Conservation (phyloP, 2,329 filamentous ascomycete genomes). For the Ophiostoma montium region DNA sequence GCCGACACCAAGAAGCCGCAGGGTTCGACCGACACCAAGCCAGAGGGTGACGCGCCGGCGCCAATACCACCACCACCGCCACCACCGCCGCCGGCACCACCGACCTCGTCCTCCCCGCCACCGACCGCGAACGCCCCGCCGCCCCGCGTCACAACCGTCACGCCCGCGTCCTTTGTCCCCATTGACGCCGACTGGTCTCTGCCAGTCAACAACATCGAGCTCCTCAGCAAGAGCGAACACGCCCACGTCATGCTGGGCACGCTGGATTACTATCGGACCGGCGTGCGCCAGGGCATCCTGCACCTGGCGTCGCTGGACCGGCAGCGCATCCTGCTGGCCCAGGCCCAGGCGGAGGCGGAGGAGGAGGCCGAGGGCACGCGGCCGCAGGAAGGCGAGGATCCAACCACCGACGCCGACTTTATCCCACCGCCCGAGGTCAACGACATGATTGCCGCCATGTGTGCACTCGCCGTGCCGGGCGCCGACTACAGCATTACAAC, state of each 20-base stretch:
- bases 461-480: constrained; percentile 12
- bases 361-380: not conserved
- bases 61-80: not conserved
- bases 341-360: constrained; percentile 8
- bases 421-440: constrained; percentile 16
- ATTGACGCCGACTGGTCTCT: constrained; percentile 19
- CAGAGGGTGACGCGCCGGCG: too few species aligned
- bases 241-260: constrained; percentile 18
- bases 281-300: constrained; percentile 20
- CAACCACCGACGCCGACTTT: not conserved
- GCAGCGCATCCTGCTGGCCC: constrained; percentile 17
- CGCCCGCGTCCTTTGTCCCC: constrained; percentile 22
- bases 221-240: constrained; percentile 17
- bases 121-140: too few species aligned
- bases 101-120: too few species aligned
- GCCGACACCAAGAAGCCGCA: too few species aligned
- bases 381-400: not conserved
- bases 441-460: constrained; percentile 18
- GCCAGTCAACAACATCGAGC: constrained; percentile 12
- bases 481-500: constrained; percentile 15
- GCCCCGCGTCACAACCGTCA: constrained; percentile 15
- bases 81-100: constrained; percentile 5
- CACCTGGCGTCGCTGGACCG: constrained; percentile 23
- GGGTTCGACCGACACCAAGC: too few species aligned
- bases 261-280: constrained; percentile 19